A percentile compares a stretch with the other conserved stretches of the same genome.
These are phyloP conservation scores for Micractinium sp. DNA, from an alignment of 139 green algal genomes.

Conservation along the genomic window DNA sequence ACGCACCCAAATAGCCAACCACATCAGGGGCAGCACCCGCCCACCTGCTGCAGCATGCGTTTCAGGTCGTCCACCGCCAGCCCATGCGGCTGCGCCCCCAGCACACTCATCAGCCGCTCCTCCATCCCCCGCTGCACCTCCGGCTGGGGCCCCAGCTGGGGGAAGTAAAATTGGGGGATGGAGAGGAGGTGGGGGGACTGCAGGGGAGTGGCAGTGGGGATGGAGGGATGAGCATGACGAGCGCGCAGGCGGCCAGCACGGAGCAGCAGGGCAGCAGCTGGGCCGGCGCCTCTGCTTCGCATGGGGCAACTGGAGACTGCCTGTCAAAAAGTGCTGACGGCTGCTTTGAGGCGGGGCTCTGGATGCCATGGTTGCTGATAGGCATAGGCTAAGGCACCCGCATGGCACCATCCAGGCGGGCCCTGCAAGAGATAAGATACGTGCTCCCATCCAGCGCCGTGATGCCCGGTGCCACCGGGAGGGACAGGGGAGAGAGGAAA, in stretches of 20 bases:
- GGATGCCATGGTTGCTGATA: too few relatives aligned
- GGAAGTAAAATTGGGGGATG: conserved; percentile 92
- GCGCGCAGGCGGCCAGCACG: neutral
- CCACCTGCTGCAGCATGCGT: conserved; percentile 69
- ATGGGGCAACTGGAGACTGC: too few relatives aligned
- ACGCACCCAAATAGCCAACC: too few relatives aligned
- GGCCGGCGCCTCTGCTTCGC: neutral
- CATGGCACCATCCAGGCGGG: too few relatives aligned
- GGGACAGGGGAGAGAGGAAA: neutral
- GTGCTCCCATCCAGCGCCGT: too few relatives aligned
- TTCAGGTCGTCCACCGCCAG: conserved; percentile 58
- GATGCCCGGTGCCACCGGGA: too few relatives aligned
- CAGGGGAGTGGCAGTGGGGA: neutral
- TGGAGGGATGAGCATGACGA: neutral
- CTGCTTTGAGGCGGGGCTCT: too few relatives aligned
- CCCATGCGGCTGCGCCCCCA: conserved; percentile 53
- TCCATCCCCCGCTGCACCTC: conserved; percentile 21
- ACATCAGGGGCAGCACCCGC: neutral
- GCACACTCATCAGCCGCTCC: conserved; percentile 57
- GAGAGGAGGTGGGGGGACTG: conserved; percentile 35
- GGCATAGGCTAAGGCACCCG: too few relatives aligned
- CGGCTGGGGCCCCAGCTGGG: conserved; percentile 37
- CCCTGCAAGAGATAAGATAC: too few relatives aligned
- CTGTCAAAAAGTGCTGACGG: too few relatives aligned
- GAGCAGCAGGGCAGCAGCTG: neutral